phyloP scores from a whole-genome alignment of 2,329 filamentous ascomycete genomes.

The Hortaea werneckii region DNA sequence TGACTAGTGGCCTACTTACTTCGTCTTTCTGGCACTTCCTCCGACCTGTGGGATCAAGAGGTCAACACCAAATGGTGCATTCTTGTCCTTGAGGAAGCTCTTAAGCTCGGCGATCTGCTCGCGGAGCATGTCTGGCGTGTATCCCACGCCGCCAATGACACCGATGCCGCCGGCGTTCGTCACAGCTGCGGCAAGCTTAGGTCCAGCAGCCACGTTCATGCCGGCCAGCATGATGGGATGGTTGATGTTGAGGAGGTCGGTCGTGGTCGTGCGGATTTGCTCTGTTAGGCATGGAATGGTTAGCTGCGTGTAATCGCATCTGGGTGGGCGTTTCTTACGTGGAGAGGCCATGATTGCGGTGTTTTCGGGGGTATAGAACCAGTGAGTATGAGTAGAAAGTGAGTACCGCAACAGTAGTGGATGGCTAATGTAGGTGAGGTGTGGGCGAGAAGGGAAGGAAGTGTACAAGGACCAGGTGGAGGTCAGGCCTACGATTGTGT shows the following conservation, averaged over 20 bases:
- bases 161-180: slow-evolving; percentile 94
- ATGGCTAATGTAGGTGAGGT: neutral
- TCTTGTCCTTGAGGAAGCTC: slow-evolving; percentile 77
- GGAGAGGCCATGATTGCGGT: slow-evolving; percentile 59
- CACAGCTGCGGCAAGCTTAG: slow-evolving; percentile 90
- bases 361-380: too few relatives aligned
- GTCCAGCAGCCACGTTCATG: slow-evolving; percentile 98
- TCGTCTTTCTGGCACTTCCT: slow-evolving; percentile 88
- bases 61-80: slow-evolving; percentile 89
- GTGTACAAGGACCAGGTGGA: too few relatives aligned
- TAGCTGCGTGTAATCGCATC: too few relatives aligned
- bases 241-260: slow-evolving; percentile 95
- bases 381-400: too few relatives aligned
- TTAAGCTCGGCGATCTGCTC: slow-evolving; percentile 96
- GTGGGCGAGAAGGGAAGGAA: neutral
- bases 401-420: too few relatives aligned
- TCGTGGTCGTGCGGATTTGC: slow-evolving; percentile 81
- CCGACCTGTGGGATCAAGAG: slow-evolving; percentile 89
- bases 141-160: slow-evolving; percentile 90
- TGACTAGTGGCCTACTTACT: slow-evolving; percentile 44
- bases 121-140: slow-evolving; percentile 92
- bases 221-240: slow-evolving; percentile 92
- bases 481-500: too few relatives aligned
- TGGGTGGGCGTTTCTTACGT: too few relatives aligned
- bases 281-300: slow-evolving; percentile 42